These are phyloP conservation scores for Elongisporangium prolatum DNA, from an alignment of 352 stramenopile species.

Conservation along the genomic window DNA sequence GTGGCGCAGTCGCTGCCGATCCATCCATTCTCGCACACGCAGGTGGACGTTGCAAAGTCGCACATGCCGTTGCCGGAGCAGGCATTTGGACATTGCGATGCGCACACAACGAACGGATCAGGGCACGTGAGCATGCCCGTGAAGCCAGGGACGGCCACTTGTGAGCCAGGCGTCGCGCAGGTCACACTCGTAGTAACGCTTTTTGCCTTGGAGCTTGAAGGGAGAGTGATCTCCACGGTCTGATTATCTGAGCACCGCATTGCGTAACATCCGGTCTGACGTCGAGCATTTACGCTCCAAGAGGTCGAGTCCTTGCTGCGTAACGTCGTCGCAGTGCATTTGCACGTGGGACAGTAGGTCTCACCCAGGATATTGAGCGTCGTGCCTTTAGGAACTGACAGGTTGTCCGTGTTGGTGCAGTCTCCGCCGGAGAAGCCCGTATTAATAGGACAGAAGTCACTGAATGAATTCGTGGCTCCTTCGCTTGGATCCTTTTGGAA, in stretches of 20 bases:
- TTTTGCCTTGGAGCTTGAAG: constrained; percentile 11
- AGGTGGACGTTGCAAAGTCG: not conserved
- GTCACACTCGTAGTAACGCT: constrained; percentile 25
- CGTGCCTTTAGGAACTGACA: constrained; percentile 34
- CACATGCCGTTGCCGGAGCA: not conserved
- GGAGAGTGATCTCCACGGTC: constrained; percentile 45
- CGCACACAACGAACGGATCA: constrained; percentile 63
- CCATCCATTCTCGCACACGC: not conserved
- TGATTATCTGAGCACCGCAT: constrained; percentile 48
- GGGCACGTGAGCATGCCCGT: constrained; percentile 57
- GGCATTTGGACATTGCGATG: not conserved
- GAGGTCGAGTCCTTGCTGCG: constrained; percentile 49
- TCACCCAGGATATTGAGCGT: constrained; percentile 76
- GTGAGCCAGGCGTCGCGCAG: constrained; percentile 40
- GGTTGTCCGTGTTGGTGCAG: constrained; percentile 54
- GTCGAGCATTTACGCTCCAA: constrained; percentile 51
- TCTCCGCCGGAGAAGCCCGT: constrained; percentile 62
- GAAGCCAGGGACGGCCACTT: constrained; percentile 43
- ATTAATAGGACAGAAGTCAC: constrained; percentile 79
- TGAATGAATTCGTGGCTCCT: constrained; percentile 58
- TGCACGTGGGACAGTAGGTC: constrained; percentile 66
- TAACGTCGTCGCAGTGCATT: constrained; percentile 64
- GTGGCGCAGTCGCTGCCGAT: not conserved
- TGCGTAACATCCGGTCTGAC: constrained; percentile 72
- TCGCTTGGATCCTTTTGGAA: constrained; percentile 39